Base-by-base conservation (phyloP, 2,329 filamentous ascomycete genomes). In the Daldinia sp. region DNA sequence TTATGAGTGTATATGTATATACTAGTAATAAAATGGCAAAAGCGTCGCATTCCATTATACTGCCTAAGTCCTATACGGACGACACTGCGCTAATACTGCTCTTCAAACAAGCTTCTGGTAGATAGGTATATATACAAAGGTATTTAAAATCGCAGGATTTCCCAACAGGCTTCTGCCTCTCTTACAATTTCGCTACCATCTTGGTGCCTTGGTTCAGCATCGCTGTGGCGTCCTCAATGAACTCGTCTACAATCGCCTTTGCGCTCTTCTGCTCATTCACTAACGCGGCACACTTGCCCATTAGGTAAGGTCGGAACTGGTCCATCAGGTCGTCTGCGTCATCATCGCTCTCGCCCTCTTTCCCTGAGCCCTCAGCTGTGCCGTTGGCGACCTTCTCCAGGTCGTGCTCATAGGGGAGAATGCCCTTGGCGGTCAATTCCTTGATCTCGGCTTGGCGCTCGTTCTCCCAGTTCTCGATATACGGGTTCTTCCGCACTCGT, bases 231-330 rank as follows among this genome's bases (percentile, higher is more conserved):
- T 97, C 94, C 59, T 84, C 82, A 71, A 99, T 92, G 75, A 99
- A 92, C 85, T 99, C 96, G 78, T 99, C 96, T 42, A 99, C 91
- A 69, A 99, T 95, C 18, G 82, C 92, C 88, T 94, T 97, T 69
- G 96, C 96, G 42, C 87, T 84, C 89, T 97, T 97, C 86, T 91
- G 92, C 84, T 98, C 94, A 78, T 95, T 96, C 63, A 96, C 92
- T 35, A 98, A 93, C 30, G 96, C 95, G 41, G 96, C 92, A 68
- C 93, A 95, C 87, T 98, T 97, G 81, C 96, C 96, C 96, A 99
- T 99, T 33, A 79, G 44, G 64, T 73, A 74, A 1, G 77, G 77
- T 9, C 75, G 72, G 72, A 75, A 78, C 61, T 96, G 93, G 80
- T 98, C 96, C 84, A 99, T 90, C 37, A 92, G 88, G 44, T 98